These are phyloP conservation scores for Elaeis oleifera DNA, from an alignment of 202 grass and related monocot species.

Conservation along the genomic window DNA sequence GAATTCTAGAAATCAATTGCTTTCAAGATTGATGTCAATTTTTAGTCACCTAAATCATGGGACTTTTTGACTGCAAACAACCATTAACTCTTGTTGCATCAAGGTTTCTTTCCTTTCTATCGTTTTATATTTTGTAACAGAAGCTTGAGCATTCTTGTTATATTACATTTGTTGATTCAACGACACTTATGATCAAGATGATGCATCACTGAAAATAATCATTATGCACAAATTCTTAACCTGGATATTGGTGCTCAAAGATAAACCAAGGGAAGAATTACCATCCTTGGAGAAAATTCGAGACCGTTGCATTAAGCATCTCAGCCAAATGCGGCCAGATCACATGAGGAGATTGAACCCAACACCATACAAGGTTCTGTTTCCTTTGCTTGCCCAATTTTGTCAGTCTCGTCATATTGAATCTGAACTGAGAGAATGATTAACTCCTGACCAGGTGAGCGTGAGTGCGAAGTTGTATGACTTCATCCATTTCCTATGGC, in stretches of 20 bases:
- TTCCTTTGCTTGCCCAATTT: constrained; percentile 11
- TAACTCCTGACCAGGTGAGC: constrained; percentile 54
- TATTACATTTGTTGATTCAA: no score
- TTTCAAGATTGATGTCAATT: no score
- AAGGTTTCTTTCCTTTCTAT: neutral
- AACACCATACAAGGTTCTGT: constrained; percentile 81
- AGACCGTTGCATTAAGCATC: constrained; percentile 45
- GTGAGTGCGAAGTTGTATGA: constrained; percentile 79
- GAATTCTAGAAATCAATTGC: no score
- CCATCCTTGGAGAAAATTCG: constrained; percentile 53
- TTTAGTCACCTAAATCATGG: no score
- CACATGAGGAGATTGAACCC: constrained; percentile 90
- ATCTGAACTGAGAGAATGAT: neutral
- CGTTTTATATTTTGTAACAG: neutral
- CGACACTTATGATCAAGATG: no score
- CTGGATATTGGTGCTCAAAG: constrained; percentile 26
- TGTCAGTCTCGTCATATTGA: neutral
- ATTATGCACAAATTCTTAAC: neutral
- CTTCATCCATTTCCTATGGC: constrained; percentile 98
- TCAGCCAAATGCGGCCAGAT: constrained; percentile 75
- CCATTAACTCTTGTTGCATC: neutral
- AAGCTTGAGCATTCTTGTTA: neutral
- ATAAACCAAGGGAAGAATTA: constrained; percentile 51
- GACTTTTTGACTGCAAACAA: no score
- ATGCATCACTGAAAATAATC: no score